These are phyloP conservation scores for Blepharisma japonicum DNA, from an alignment of 73 alveolate genomes.

Conservation along the genomic window DNA sequence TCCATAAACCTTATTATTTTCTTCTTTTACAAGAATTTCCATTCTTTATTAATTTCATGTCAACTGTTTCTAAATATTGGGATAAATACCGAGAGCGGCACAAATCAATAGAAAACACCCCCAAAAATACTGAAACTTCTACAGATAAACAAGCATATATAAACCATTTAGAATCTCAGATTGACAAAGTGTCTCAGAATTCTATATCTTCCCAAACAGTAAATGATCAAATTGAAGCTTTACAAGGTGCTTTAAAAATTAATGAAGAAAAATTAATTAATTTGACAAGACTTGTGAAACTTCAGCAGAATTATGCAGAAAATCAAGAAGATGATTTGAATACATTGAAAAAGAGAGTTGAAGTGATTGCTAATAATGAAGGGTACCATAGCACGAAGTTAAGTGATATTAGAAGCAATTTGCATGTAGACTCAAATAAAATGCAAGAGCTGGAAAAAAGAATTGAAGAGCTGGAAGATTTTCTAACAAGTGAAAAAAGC, in stretches of 20 bases:
- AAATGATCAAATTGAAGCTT: constrained; percentile 38
- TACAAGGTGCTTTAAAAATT: constrained; percentile 30
- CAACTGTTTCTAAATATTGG: constrained; percentile 9
- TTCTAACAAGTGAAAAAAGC: too few species aligned
- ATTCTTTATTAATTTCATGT: not conserved
- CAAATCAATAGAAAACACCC: not conserved
- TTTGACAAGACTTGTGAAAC: constrained; percentile 42
- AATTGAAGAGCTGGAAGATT: too few species aligned
- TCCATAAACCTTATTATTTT: not conserved
- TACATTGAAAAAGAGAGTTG: not conserved
- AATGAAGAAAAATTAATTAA: constrained; percentile 45
- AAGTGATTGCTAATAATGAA: too few species aligned
- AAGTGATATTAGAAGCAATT: too few species aligned
- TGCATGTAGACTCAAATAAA: too few species aligned
- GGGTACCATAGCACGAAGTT: too few species aligned
- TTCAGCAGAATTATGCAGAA: constrained; percentile 42
- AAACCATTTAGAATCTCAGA: constrained; percentile 49
- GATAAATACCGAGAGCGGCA: not conserved
- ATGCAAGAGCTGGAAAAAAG: too few species aligned
- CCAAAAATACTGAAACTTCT: not conserved
- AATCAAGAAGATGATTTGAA: constrained; percentile 41
- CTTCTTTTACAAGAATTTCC: too few species aligned
- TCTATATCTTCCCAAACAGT: constrained; percentile 41
- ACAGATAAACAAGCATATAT: constrained; percentile 59
- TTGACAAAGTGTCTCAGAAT: constrained; percentile 51